phyloP scores from a whole-genome alignment of 2,329 filamentous ascomycete genomes.

The Penicillium griseofulvum region DNA sequence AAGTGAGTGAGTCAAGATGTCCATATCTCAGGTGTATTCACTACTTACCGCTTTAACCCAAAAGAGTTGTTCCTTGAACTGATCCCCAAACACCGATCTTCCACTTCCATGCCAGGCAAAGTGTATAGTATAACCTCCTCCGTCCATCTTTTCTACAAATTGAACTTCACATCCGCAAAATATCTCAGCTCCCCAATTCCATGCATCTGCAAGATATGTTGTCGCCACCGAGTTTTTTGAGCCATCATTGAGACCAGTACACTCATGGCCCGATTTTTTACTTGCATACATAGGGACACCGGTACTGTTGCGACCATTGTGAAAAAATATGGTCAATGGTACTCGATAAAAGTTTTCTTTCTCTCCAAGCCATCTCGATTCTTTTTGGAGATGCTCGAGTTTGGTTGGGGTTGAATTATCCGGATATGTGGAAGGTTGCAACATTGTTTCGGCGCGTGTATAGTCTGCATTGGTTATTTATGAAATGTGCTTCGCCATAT shows the following conservation, averaged over 20 bases:
- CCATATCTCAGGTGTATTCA: not conserved
- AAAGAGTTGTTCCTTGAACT: constrained; percentile 60
- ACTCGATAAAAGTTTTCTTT: constrained; percentile 55
- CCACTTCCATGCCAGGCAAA: constrained; percentile 64
- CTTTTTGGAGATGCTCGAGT: constrained; percentile 3
- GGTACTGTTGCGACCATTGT: constrained; percentile 59
- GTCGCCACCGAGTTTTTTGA: constrained; percentile 57
- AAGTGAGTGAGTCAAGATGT: not conserved
- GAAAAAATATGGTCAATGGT: constrained; percentile 63
- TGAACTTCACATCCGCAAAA: constrained; percentile 68
- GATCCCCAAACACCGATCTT: constrained; percentile 52
- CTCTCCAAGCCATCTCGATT: constrained; percentile 37
- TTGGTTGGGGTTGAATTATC: constrained; percentile 3
- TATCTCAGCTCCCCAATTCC: constrained; percentile 70
- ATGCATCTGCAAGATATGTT: constrained; percentile 67
- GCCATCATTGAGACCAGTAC: constrained; percentile 65
- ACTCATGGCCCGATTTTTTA: constrained; percentile 60
- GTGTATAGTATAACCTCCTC: constrained; percentile 61
- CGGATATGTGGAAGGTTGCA: constrained; percentile 17
- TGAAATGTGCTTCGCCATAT: not conserved
- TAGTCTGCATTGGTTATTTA: constrained; percentile 10
- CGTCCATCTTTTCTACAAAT: constrained; percentile 57
- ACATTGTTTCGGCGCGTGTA: constrained; percentile 13
- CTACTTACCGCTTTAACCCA: constrained; percentile 57
- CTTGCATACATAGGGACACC: constrained; percentile 64